Evolutionary conservation across 1,284 basidiomycete species (phyloP).

Genomic region (Caloboletus firmus): DNA sequence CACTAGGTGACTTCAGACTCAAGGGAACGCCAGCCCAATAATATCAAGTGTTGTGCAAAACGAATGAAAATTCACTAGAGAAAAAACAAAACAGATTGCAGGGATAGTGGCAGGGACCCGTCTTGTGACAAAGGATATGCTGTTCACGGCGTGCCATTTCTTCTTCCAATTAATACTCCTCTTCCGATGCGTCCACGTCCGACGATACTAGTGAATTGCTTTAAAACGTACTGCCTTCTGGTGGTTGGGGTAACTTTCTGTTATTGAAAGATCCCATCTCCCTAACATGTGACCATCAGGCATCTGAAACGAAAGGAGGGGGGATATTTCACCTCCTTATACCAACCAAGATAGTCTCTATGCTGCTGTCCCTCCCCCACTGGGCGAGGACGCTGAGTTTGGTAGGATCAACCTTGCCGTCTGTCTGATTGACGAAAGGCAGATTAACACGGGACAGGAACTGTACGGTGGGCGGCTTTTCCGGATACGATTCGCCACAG

Average conservation of each 20-base stretch:
- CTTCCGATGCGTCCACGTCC: constrained; percentile 5
- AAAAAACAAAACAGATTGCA: constrained; percentile 20
- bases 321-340: constrained; percentile 66
- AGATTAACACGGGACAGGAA: constrained; percentile 93
- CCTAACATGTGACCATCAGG: constrained; percentile 43
- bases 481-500: constrained; percentile 85
- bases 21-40: background rate
- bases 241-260: constrained; percentile 92
- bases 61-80: constrained; percentile 17
- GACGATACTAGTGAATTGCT: background rate
- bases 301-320: background rate
- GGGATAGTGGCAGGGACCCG: constrained; percentile 21
- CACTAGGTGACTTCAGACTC: background rate
- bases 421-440: constrained; percentile 81
- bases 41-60: constrained; percentile 6
- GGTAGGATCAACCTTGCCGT: constrained; percentile 76
- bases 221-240: constrained; percentile 79
- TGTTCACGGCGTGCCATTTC: constrained; percentile 13
- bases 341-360: constrained; percentile 89
- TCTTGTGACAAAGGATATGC: constrained; percentile 10
- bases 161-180: constrained; percentile 14
- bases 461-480: constrained; percentile 72
- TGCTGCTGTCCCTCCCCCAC: constrained; percentile 76
- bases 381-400: constrained; percentile 70
- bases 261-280: constrained; percentile 94